Evolutionary conservation across 495 filamentous ascomycete genomes (phyloP).

Genomic region (Xylaria scruposa): DNA sequence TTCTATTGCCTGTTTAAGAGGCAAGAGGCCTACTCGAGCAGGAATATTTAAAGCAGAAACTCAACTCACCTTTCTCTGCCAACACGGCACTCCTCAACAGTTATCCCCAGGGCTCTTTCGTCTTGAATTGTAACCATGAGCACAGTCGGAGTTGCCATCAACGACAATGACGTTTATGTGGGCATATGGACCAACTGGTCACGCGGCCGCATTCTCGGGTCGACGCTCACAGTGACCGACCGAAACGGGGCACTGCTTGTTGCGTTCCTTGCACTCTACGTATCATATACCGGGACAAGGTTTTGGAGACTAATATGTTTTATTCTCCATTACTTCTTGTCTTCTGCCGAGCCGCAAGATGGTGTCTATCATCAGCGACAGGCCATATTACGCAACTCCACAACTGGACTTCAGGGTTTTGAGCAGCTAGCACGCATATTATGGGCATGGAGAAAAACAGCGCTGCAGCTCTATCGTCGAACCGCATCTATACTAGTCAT

Average conservation of each 20-base stretch:
- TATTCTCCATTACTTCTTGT: not conserved
- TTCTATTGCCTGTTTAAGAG: too few relatives aligned
- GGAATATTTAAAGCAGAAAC: too few relatives aligned
- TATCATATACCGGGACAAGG: not conserved
- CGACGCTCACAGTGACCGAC: not conserved
- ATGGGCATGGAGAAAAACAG: not conserved
- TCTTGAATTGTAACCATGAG: not conserved
- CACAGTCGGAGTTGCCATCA: not conserved
- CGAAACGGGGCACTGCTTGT: conserved; percentile 1
- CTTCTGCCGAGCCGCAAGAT: not conserved
- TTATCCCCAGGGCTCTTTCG: too few relatives aligned
- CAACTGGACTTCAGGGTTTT: not conserved
- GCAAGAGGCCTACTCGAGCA: too few relatives aligned
- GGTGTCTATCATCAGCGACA: conserved; percentile 9
- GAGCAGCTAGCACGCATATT: not conserved
- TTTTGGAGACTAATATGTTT: conserved; percentile 8
- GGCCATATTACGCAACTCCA: conserved; percentile 11
- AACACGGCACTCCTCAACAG: too few relatives aligned
- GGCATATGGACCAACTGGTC: not conserved
- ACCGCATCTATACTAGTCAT: not conserved
- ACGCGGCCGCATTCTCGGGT: too few relatives aligned
- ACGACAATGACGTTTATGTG: not conserved
- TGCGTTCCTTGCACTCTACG: not conserved
- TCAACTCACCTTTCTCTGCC: too few relatives aligned
- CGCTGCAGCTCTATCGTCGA: not conserved